These are phyloP conservation scores for Trichoderma koningii DNA, from an alignment of 2,329 filamentous ascomycete species.

Conservation along the genomic window DNA sequence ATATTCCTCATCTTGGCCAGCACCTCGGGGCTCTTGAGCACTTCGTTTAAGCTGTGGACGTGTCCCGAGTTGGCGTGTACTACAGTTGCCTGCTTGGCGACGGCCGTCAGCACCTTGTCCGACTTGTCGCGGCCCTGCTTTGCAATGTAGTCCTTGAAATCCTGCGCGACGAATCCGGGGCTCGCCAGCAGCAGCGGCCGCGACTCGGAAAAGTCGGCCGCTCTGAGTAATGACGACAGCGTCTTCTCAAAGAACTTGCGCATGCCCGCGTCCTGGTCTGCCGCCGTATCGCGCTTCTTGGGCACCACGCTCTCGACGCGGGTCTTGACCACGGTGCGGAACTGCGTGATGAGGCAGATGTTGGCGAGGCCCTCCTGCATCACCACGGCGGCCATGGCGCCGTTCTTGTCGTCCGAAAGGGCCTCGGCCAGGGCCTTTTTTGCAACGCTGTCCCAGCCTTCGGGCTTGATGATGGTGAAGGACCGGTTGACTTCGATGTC, in stretches of 20 bases:
- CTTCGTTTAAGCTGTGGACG: constrained; percentile 82
- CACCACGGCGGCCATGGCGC: constrained; percentile 84
- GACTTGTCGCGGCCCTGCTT: constrained; percentile 58
- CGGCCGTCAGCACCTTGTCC: constrained; percentile 69
- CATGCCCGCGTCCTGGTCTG: constrained; percentile 70
- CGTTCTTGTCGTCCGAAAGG: constrained; percentile 74
- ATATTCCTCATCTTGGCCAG: constrained; percentile 77
- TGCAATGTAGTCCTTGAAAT: constrained; percentile 74
- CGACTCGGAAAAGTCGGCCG: constrained; percentile 71
- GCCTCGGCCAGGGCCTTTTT: constrained; percentile 76
- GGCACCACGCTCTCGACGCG: constrained; percentile 65
- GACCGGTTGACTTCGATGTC: constrained; percentile 86
- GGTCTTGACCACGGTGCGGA: constrained; percentile 71
- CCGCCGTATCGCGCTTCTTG: constrained; percentile 65
- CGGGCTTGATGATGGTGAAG: constrained; percentile 84
- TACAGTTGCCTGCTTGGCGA: constrained; percentile 66
- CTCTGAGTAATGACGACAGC: constrained; percentile 72
- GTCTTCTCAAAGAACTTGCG: constrained; percentile 74
- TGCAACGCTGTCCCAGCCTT: constrained; percentile 86
- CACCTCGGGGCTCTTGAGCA: constrained; percentile 79
- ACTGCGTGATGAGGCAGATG: constrained; percentile 79
- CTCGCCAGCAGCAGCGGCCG: constrained; percentile 81
- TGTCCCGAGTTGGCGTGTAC: constrained; percentile 86
- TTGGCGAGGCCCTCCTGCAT: constrained; percentile 89
- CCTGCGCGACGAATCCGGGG: constrained; percentile 81